These are phyloP conservation scores for Elsinoe fawcettii DNA, from an alignment of 2,329 filamentous ascomycete genomes.

Conservation along the genomic window DNA sequence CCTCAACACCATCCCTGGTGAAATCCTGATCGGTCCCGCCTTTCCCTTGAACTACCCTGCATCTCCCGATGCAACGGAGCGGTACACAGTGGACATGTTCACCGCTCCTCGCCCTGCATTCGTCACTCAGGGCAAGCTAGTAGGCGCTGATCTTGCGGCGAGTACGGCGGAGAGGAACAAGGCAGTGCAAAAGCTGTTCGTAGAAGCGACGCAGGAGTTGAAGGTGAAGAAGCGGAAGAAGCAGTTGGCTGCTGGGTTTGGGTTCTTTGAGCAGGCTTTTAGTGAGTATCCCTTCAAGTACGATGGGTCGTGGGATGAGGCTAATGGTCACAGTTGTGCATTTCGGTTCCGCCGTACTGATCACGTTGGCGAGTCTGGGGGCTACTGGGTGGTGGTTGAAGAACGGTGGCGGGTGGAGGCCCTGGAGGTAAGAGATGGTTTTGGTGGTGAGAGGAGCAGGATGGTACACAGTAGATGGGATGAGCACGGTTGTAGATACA, in stretches of 20 bases:
- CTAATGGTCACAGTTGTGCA: slow-evolving; percentile 6
- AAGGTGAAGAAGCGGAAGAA: slow-evolving; percentile 26
- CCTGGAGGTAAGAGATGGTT: slow-evolving; percentile 2
- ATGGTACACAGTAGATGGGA: neutral
- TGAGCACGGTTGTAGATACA: neutral
- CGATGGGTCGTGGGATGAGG: neutral
- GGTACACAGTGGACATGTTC: slow-evolving; percentile 41
- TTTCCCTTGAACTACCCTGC: slow-evolving; percentile 27
- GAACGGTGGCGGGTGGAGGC: slow-evolving; percentile 5
- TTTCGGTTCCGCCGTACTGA: slow-evolving; percentile 3
- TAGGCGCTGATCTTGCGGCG: slow-evolving; percentile 13
- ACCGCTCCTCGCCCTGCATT: slow-evolving; percentile 39
- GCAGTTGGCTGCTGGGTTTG: slow-evolving; percentile 29
- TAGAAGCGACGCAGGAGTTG: slow-evolving; percentile 22
- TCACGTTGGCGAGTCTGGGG: neutral
- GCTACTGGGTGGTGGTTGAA: slow-evolving; percentile 9
- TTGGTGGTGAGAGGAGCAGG: neutral
- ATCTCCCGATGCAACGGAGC: slow-evolving; percentile 23
- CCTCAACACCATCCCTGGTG: slow-evolving; percentile 50
- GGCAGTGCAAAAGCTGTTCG: slow-evolving; percentile 19
- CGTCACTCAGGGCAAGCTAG: slow-evolving; percentile 18
- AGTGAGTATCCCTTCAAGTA: neutral
- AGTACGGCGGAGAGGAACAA: slow-evolving; percentile 14
- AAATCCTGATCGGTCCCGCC: slow-evolving; percentile 43
- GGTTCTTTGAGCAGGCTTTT: slow-evolving; percentile 32